Base-by-base conservation (phyloP, 2,329 filamentous ascomycete species). In the Talaromyces sp. region DNA sequence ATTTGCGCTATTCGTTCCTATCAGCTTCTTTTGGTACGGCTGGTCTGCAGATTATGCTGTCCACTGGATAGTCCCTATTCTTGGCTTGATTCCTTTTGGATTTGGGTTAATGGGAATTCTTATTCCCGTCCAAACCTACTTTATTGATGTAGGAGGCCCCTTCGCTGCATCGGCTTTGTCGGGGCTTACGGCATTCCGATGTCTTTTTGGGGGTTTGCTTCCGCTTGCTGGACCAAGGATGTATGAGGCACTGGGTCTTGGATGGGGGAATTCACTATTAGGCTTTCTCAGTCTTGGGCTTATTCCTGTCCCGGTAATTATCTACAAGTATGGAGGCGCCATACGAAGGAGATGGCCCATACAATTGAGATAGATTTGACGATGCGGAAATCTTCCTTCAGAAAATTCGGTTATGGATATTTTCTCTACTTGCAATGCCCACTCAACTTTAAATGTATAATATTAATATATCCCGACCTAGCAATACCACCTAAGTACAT, bases 41-140 rank as follows among this genome's bases (percentile, higher is more conserved):
- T 88, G 86, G 85, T 77, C 81, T 2, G 85, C 85, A 0, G 77
- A 87, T 58, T 76, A 81, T 31, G 71, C 78, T 1, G 75, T 80
- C 0, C 84, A 86, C 69, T 89, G 85, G 84, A 84, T 88, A 45
- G 78, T 86, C 3, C 86, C 86, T 0, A 87, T 89, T 65, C 79
- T 89, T 47, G 87, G 86, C 1, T 84, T 85, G 2, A 77, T 79
- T 0, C 78, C 87, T 2, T 84, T 87, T n/a, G 84, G 85, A 0
- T 75, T 81, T 0, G 86, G 85, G 0, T 81, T 85, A 58, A 84
- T 87, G 60, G 78, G 85, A 0, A 79, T 82, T 0, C 88, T 87
- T 66, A 70, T 76, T 64, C 66, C 83, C 50, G 80, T 84, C 50
- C 83, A 86, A 49, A 87, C 85, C 4, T 90, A 90, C 69, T 80